Base-by-base conservation (phyloP, 306 rosid species). In the Oemleria cerasiformis region DNA sequence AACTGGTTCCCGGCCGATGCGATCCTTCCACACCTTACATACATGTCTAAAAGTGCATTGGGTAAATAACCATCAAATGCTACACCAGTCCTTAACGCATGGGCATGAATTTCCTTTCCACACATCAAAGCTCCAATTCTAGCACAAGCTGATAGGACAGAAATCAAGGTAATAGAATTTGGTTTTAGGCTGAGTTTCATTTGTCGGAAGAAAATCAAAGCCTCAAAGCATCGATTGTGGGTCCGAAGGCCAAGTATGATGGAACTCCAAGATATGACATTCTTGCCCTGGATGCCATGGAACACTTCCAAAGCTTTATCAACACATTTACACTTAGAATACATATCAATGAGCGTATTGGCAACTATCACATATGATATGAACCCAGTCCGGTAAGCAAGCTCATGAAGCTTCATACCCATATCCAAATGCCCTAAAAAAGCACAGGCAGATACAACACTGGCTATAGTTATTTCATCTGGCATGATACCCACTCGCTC, bases 81-180 rank as follows among this genome's bases (percentile, higher is more conserved):
- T 47, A 86, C 70, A 68, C 98, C 97, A 7, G 88, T 79, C 83
- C 97, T 85, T 73, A 93, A 75, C n/a, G 90, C 94, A 84, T 93
- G 83, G 30, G 96, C 96, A 79, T 93, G 98, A 80, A 90, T 87
- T 83, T 90, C 97, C 84, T 90, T 88, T 65, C 98, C 97, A 69
- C 88, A 77, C 65, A 78, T 81, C 73, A 87, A 77, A 79, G 94
- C 96, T 80, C 97, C 97, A 78, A 90, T 83, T 82, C 97, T 83
- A 71, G 86, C 83, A 83, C 92, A 93, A 48, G 90, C 94, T 40
- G 97, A 84, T 43, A 93, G 75, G 44, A 79, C 81, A 58, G 90
- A 70, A 71, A 90, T 74, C 61, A 93, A 72, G 63, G 96, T 87
- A 41, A 93, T 80, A 38, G 81, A 93, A 76, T 87, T 93, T 54